phyloP scores from a whole-genome alignment of 805 yeast genomes.

The Saccharomyces eubayanus region DNA sequence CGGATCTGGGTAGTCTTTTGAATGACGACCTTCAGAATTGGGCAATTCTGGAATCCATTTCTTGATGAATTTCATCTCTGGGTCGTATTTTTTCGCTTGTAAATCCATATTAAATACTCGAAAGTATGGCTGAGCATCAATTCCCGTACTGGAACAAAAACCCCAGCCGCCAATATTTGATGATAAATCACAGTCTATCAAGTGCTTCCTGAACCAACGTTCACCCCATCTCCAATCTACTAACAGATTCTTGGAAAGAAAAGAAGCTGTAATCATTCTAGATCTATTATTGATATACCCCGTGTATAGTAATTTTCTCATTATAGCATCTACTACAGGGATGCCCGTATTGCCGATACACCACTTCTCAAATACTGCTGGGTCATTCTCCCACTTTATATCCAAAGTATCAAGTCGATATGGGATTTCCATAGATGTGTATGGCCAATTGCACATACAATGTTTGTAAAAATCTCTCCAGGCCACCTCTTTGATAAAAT shows the following conservation, averaged over 20 bases:
- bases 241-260: constrained; percentile 41
- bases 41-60: constrained; percentile 45
- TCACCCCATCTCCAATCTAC: constrained; percentile 53
- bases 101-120: constrained; percentile 45
- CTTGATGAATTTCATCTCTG: constrained; percentile 38
- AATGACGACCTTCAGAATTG: constrained; percentile 23
- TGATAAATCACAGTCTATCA: constrained; percentile 46
- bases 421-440: constrained; percentile 42
- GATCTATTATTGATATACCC: constrained; percentile 49
- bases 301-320: constrained; percentile 43
- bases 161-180: constrained; percentile 56
- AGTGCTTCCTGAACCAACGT: constrained; percentile 39
- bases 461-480: constrained; percentile 54
- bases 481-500: constrained; percentile 47
- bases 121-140: constrained; percentile 51
- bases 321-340: constrained; percentile 51
- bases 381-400: constrained; percentile 38
- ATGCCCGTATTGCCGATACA: constrained; percentile 46
- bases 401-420: constrained; percentile 37
- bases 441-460: constrained; percentile 42
- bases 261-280: constrained; percentile 47
- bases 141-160: constrained; percentile 43
- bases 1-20: constrained; percentile 36
- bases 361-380: constrained; percentile 40
- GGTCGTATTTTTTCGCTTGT: constrained; percentile 44